Percentiles rank a stretch among this genome's conserved stretches.
phyloP scores from a whole-genome alignment of 805 yeast species.

The Ogataea neopini region DNA sequence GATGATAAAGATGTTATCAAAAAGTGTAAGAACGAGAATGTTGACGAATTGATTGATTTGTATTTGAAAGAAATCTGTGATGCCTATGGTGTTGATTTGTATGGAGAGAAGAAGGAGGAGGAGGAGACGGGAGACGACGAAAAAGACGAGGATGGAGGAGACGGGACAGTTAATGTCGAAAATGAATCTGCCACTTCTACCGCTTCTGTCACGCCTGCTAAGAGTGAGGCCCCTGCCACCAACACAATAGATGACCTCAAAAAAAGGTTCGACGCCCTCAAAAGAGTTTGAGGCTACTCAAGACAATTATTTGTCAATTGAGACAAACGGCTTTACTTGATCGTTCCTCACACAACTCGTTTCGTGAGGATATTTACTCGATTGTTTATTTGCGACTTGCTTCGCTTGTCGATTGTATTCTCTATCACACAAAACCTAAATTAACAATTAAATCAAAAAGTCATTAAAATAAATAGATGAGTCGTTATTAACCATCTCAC shows the following conservation, averaged over 20 bases:
- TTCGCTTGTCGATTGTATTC: too few species aligned
- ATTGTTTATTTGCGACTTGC: too few species aligned
- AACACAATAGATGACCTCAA: constrained; percentile 34
- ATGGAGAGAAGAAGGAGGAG: constrained; percentile 19
- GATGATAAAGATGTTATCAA: constrained; percentile 22
- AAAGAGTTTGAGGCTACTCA: constrained; percentile 38
- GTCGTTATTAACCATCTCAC: constrained; percentile 34
- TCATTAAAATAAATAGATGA: constrained; percentile 25
- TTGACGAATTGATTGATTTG: constrained; percentile 26
- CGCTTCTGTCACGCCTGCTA: too few species aligned
- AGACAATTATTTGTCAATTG: too few species aligned
- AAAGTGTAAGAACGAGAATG: constrained; percentile 32
- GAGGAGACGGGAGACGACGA: constrained; percentile 7
- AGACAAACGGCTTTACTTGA: too few species aligned
- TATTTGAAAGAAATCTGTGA: constrained; percentile 33
- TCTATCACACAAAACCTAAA: too few species aligned
- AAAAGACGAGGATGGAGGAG: constrained; percentile 4
- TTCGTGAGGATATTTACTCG: too few species aligned
- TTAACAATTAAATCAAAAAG: constrained; percentile 22
- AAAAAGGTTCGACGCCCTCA: constrained; percentile 42
- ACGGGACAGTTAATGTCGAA: constrained; percentile 8
- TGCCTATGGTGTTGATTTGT: constrained; percentile 31
- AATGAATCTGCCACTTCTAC: background rate
- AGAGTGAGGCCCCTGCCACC: too few species aligned
- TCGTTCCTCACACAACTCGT: too few species aligned